Conservation (phyloP, 2,329 filamentous ascomycete genomes). For the Hypoxylon sp. region DNA sequence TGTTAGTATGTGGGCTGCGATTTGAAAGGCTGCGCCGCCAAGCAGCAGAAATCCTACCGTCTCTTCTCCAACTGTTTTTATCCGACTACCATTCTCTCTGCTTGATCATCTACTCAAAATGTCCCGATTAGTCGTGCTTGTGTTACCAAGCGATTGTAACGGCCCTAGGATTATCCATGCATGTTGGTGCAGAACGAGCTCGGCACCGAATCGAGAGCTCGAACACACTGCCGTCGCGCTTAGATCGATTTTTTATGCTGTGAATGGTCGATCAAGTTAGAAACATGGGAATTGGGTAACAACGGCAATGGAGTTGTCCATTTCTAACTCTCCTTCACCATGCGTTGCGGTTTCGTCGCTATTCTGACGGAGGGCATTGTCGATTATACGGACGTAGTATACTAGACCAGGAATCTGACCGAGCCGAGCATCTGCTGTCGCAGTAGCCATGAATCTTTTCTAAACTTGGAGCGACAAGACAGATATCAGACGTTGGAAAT, state of each 20-base stretch:
- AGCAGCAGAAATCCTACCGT: slow-evolving; percentile 39
- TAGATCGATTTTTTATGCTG: slow-evolving; percentile 21
- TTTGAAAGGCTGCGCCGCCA: slow-evolving; percentile 36
- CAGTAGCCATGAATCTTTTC: slow-evolving; percentile 22
- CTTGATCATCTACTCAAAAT: slow-evolving; percentile 17
- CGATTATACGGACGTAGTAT: slow-evolving; percentile 25
- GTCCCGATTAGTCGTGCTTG: slow-evolving; percentile 33
- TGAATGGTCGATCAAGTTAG: slow-evolving; percentile 40
- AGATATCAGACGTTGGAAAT: background rate
- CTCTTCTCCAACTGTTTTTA: slow-evolving; percentile 39
- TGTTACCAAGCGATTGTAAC: slow-evolving; percentile 27
- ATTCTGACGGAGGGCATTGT: slow-evolving; percentile 19
- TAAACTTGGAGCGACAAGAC: slow-evolving; percentile 29
- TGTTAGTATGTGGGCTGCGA: slow-evolving; percentile 24
- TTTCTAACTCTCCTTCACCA: slow-evolving; percentile 22
- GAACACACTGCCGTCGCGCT: slow-evolving; percentile 25
- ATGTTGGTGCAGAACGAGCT: slow-evolving; percentile 30
- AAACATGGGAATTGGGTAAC: slow-evolving; percentile 35
- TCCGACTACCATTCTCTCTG: slow-evolving; percentile 13
- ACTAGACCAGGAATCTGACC: slow-evolving; percentile 10
- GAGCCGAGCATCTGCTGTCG: slow-evolving; percentile 7
- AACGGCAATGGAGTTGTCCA: slow-evolving; percentile 22
- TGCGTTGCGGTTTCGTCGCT: slow-evolving; percentile 29
- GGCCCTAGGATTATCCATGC: slow-evolving; percentile 29
- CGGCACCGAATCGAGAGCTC: slow-evolving; percentile 36